phyloP scores from a whole-genome alignment of 2,329 filamentous ascomycete genomes.

The Aspergillus spinulosporus region DNA sequence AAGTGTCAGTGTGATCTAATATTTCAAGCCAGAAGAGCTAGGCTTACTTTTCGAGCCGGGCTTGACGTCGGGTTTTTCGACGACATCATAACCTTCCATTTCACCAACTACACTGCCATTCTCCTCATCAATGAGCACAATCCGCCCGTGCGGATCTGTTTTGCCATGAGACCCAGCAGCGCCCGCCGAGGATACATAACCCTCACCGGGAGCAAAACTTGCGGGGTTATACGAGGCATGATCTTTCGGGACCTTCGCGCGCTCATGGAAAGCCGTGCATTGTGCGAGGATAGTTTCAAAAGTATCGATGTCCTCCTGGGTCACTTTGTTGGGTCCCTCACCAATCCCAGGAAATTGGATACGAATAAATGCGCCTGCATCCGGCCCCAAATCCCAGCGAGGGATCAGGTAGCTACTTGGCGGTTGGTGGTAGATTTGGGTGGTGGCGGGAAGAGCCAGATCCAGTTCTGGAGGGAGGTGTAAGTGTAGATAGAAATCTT shows the following conservation, averaged over 20 bases:
- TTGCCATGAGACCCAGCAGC: slow-evolving; percentile 20
- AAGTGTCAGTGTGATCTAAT: not conserved
- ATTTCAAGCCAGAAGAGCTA: not conserved
- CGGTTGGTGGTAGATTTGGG: slow-evolving; percentile 95
- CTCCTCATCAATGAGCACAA: slow-evolving; percentile 92
- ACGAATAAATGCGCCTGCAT: slow-evolving; percentile 85
- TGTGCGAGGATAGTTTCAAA: slow-evolving; percentile 98
- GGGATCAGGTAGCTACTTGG: slow-evolving; percentile 92
- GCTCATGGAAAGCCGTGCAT: slow-evolving; percentile 92
- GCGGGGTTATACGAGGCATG: slow-evolving; percentile 71
- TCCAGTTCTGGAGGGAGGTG: slow-evolving; percentile 94
- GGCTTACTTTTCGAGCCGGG: slow-evolving; percentile 85
- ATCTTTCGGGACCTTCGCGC: slow-evolving; percentile 63
- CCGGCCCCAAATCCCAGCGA: slow-evolving; percentile 86
- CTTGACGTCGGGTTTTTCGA: slow-evolving; percentile 73
- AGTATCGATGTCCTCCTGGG: slow-evolving; percentile 90
- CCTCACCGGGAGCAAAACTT: slow-evolving; percentile 76
- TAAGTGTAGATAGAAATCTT: slow-evolving; percentile 96
- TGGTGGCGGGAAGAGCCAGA: slow-evolving; percentile 87
- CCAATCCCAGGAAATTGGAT: slow-evolving; percentile 83
- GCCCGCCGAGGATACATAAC: slow-evolving; percentile 58
- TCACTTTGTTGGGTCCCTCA: slow-evolving; percentile 61
- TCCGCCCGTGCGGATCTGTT: slow-evolving; percentile 63
- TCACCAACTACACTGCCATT: slow-evolving; percentile 95
- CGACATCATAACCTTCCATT: slow-evolving; percentile 76